phyloP scores from a whole-genome alignment of 2,329 filamentous ascomycete genomes.

The Xylariaceae sp. region DNA sequence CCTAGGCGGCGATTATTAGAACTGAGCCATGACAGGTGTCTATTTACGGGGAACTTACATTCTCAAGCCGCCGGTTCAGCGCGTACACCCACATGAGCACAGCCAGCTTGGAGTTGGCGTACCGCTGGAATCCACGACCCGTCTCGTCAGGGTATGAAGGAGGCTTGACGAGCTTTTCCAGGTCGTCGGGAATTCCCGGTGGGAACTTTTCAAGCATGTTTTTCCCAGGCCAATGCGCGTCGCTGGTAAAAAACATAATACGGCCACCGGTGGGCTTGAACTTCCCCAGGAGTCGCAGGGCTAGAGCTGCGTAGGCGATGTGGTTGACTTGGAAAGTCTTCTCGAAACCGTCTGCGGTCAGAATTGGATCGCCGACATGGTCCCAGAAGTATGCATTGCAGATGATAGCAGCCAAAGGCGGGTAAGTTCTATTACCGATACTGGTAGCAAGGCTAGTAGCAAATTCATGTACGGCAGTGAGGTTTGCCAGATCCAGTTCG shows the following conservation, averaged over 20 bases:
- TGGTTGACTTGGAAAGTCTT: constrained; percentile 45
- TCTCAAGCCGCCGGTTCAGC: constrained; percentile 39
- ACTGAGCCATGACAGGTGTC: background rate
- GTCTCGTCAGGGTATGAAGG: constrained; percentile 37
- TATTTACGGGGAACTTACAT: constrained; percentile 16
- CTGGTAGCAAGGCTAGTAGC: too few relatives aligned
- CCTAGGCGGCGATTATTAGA: constrained; percentile 9
- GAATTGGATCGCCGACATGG: constrained; percentile 35
- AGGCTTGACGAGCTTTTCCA: constrained; percentile 43
- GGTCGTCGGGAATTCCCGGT: constrained; percentile 39
- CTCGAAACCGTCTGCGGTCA: constrained; percentile 42
- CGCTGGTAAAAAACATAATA: constrained; percentile 34
- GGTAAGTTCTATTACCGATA: constrained; percentile 36
- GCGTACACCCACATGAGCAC: constrained; percentile 45
- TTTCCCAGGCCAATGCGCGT: constrained; percentile 43
- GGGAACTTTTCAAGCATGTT: constrained; percentile 43
- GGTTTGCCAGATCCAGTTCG: too few relatives aligned
- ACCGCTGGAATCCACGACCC: constrained; percentile 47
- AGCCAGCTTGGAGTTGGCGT: constrained; percentile 46
- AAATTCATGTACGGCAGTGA: too few relatives aligned
- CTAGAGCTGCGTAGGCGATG: constrained; percentile 42
- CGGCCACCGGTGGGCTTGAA: constrained; percentile 60
- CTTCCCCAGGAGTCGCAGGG: constrained; percentile 53
- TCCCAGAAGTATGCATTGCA: constrained; percentile 47
- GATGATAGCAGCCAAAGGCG: constrained; percentile 40